Base-by-base conservation (phyloP, 2,329 filamentous ascomycete genomes). In the Fusarium irregulare region DNA sequence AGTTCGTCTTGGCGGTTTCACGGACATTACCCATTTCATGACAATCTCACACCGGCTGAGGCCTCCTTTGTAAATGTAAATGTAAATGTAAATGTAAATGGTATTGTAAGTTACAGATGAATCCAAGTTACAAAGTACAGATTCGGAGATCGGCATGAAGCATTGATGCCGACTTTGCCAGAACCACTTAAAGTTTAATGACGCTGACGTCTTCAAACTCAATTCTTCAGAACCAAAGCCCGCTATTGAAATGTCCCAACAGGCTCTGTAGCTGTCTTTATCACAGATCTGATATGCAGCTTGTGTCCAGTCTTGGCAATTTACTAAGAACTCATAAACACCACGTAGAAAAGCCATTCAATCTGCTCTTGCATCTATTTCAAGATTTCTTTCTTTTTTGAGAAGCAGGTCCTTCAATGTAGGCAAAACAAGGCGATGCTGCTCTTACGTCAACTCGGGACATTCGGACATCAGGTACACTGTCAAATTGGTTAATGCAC, bases 181-280 rank as follows among this genome's bases (percentile, higher is more conserved):
- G 47, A 9, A n/a, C 21, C 47, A 42, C 49, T 51, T 53, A 28
- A 42, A 37, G 49, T 53, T 53, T 53, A 21, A 42, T 53, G 13
- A 53, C 9, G 32, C 16, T 42, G 49, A 53, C 49, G 32, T 53
- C 28, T 21, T 2, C 8, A 27, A 53, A 53, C 34, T 28, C 23
- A 18, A 25, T 20, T 11, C 5, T 11, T 12, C 25, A 6, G 8
- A 13, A 21, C 6, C 2, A 41, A 47, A 3, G 7, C 25, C 25
- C 25, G 8, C 13, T 13, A 2, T 47, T 20, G 49, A 28, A 40
- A 28, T 7, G 12, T 13, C 6, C 8, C 9, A 41, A 28, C 13
- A 7, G 4, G 10, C 23, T 20, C 23, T 27, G 27, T 40, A 8
- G 14, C 14, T 16, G 8, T 10, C 1, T 13, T 40, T 16, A 40